These are phyloP conservation scores for Acaromyces ingoldii DNA, from an alignment of 1,284 basidiomycete genomes.

Conservation along the genomic window DNA sequence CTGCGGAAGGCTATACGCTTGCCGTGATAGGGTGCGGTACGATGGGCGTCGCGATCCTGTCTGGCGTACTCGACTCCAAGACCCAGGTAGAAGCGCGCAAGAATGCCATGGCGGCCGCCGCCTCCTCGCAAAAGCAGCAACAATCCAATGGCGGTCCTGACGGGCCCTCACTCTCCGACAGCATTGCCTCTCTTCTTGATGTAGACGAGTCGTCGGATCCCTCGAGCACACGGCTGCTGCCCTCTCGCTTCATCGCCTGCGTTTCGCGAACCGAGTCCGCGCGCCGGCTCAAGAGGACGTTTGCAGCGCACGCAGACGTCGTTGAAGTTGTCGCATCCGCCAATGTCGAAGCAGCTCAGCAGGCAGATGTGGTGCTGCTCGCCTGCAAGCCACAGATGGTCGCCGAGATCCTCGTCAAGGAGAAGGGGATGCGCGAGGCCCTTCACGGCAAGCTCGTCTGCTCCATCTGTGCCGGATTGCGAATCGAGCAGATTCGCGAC, in stretches of 20 bases:
- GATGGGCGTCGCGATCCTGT: conserved; percentile 94
- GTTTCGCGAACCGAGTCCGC: conserved; percentile 76
- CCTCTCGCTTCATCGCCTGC: conserved; percentile 80
- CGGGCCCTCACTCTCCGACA: conserved; percentile 20
- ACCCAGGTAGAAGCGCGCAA: conserved; percentile 1
- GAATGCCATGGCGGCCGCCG: conserved; percentile 2
- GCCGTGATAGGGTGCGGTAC: conserved; percentile 69
- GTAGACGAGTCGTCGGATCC: conserved; percentile 8
- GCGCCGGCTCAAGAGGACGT: conserved; percentile 64
- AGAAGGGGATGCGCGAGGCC: conserved; percentile 78
- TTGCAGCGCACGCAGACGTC: conserved; percentile 49
- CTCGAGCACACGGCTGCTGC: conserved; percentile 54
- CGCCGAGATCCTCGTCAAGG: conserved; percentile 63
- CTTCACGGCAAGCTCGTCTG: conserved; percentile 85
- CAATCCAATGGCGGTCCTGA: too few relatives aligned
- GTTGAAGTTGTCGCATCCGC: conserved; percentile 66
- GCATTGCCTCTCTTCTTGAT: conserved; percentile 16
- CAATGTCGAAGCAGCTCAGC: conserved; percentile 69
- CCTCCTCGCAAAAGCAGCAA: background rate
- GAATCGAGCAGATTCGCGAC: conserved; percentile 70
- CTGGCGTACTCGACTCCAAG: conserved; percentile 66
- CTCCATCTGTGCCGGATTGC: conserved; percentile 93
- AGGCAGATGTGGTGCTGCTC: conserved; percentile 73
- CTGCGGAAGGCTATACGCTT: conserved; percentile 38
- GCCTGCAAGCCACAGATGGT: conserved; percentile 79